A percentile compares a stretch with the other conserved stretches of the same genome.
Conservation (phyloP, 495 filamentous ascomycete genomes). For the Aspergillus carlsbadensis region DNA sequence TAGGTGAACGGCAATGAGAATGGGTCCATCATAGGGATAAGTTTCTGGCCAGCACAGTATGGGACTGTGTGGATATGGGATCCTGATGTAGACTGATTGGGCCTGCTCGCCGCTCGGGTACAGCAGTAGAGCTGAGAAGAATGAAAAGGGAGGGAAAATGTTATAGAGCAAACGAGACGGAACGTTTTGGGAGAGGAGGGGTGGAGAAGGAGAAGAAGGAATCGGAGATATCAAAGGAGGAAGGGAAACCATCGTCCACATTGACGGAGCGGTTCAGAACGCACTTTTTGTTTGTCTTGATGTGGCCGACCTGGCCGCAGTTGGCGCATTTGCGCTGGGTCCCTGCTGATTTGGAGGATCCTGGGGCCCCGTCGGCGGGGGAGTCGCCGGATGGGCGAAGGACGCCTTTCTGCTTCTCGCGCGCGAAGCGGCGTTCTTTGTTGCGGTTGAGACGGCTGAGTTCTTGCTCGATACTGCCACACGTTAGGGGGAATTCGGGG, state of each 20-base stretch:
- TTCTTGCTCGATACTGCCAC: constrained; percentile 67
- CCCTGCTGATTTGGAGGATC: constrained; percentile 52
- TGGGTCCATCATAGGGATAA: neutral
- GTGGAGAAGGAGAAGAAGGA: neutral
- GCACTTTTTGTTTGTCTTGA: constrained; percentile 99
- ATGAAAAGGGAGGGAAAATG: neutral
- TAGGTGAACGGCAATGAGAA: neutral
- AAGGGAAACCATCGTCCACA: neutral
- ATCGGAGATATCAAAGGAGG: constrained; percentile 14
- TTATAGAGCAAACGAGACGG: no score
- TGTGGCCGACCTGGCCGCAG: constrained; percentile 92
- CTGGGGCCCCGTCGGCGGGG: constrained; percentile 42
- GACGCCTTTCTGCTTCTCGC: constrained; percentile 81
- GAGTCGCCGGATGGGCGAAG: constrained; percentile 38
- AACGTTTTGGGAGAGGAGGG: no score
- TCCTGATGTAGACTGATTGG: neutral
- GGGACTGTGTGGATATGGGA: neutral
- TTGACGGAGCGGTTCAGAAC: constrained; percentile 14
- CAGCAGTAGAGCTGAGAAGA: neutral
- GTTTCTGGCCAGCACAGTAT: neutral
- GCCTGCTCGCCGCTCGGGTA: neutral
- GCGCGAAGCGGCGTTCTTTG: constrained; percentile 83
- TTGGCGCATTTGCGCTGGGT: constrained; percentile 96
- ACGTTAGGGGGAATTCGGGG: neutral
- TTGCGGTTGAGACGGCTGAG: constrained; percentile 82